Conservation (phyloP, 768 basidiomycete genomes). For the Tylopilus felleus region DNA sequence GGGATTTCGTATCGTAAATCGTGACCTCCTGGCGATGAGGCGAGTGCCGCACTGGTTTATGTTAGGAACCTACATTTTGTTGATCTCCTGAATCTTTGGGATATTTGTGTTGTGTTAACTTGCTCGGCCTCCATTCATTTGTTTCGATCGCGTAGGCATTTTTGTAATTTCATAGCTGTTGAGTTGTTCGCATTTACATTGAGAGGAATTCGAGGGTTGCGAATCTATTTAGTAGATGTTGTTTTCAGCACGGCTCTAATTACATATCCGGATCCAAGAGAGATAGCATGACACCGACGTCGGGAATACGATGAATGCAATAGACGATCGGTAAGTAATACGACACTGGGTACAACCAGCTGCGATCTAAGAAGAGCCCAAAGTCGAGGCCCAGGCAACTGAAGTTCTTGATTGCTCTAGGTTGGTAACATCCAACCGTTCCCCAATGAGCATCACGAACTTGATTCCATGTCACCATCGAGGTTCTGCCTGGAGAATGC, state of each 20-base stretch:
- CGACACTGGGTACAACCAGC: constrained; percentile 17
- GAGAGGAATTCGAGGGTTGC: neutral
- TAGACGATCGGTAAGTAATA: constrained; percentile 22
- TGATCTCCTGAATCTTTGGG: constrained; percentile 1
- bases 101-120: constrained; percentile 6
- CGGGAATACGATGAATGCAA: constrained; percentile 17
- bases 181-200: neutral
- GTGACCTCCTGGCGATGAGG: neutral
- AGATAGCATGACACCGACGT: constrained; percentile 5
- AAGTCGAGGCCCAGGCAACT: constrained; percentile 7
- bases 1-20: neutral
- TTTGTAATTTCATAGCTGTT: neutral
- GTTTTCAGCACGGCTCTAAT: constrained; percentile 10
- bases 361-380: neutral
- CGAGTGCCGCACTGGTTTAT: neutral
- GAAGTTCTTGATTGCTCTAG: constrained; percentile 11
- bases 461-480: constrained; percentile 26
- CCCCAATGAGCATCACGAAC: constrained; percentile 18
- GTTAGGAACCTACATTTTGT: neutral
- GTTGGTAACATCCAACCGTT: constrained; percentile 10
- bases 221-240: neutral
- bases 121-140: constrained; percentile 2
- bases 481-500: constrained; percentile 62
- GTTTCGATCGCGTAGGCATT: constrained; percentile 2
- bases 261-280: constrained; percentile 3